A percentile compares a stretch with the other conserved stretches of the same genome.
phyloP scores from a whole-genome alignment of 768 basidiomycete species.

The Termitomyces sp. region DNA sequence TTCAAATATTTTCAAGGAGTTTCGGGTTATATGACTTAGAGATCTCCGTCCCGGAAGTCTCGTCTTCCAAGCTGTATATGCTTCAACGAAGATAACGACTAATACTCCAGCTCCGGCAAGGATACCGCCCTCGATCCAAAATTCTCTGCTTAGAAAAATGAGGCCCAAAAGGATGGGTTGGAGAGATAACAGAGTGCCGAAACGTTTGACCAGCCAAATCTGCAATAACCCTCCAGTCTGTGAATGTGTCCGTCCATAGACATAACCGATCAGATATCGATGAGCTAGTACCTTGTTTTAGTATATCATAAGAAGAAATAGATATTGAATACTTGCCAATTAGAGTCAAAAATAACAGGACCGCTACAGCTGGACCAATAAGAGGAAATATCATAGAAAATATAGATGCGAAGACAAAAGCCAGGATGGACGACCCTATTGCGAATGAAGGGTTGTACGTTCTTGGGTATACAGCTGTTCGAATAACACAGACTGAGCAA shows the following conservation, averaged over 20 bases:
- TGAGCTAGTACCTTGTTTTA: slow-evolving; percentile 46
- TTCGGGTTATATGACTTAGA: slow-evolving; percentile 52
- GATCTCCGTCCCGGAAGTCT: slow-evolving; percentile 43
- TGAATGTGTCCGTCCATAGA: slow-evolving; percentile 68
- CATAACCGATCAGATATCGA: slow-evolving; percentile 76
- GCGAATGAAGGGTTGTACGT: slow-evolving; percentile 70
- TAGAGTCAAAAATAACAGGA: slow-evolving; percentile 63
- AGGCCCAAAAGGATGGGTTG: slow-evolving; percentile 77
- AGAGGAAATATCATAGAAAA: slow-evolving; percentile 77
- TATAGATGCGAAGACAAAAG: slow-evolving; percentile 66
- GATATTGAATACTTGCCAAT: slow-evolving; percentile 47
- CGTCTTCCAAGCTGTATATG: slow-evolving; percentile 48
- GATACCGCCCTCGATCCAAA: slow-evolving; percentile 73
- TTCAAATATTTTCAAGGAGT: slow-evolving; percentile 55
- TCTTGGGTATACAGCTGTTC: slow-evolving; percentile 62
- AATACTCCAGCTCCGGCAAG: slow-evolving; percentile 52
- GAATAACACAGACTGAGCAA: slow-evolving; percentile 2
- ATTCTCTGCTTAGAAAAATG: slow-evolving; percentile 58
- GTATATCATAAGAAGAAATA: not conserved
- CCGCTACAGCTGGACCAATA: slow-evolving; percentile 64
- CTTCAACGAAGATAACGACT: slow-evolving; percentile 58
- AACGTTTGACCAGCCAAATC: slow-evolving; percentile 71
- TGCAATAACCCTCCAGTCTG: slow-evolving; percentile 74
- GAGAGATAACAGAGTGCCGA: slow-evolving; percentile 66
- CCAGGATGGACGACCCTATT: slow-evolving; percentile 61